Evolutionary conservation across 192 early-diverging fungal genomes (phyloP).

Genomic region (Umbelopsis isabellina): DNA sequence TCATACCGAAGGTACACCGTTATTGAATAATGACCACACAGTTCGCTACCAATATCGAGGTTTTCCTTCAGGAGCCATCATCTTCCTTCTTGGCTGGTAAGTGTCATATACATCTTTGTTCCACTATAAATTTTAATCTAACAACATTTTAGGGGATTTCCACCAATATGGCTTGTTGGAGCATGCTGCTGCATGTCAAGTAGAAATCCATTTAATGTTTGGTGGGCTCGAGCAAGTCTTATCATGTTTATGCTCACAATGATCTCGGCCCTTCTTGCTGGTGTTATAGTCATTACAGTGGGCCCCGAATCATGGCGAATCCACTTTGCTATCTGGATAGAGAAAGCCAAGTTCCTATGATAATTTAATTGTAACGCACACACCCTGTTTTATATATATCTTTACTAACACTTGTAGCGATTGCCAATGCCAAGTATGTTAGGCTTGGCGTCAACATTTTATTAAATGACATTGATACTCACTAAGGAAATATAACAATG

Average conservation of each 20-base stretch:
- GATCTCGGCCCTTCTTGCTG: background rate
- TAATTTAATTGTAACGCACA: background rate
- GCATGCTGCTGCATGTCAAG: conserved; percentile 22
- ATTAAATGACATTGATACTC: too few species aligned
- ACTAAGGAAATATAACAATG: too few species aligned
- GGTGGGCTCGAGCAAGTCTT: conserved; percentile 22
- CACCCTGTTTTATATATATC: background rate
- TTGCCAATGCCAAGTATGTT: too few species aligned
- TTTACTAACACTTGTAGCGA: too few species aligned
- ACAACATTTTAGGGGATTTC: background rate
- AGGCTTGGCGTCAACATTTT: too few species aligned
- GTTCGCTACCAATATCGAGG: background rate
- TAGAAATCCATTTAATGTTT: conserved; percentile 15
- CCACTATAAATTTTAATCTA: background rate
- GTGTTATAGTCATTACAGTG: background rate
- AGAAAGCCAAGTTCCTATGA: background rate
- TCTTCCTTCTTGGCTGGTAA: conserved; percentile 22
- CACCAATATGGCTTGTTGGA: conserved; percentile 21
- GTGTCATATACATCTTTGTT: background rate
- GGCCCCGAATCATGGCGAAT: conserved; percentile 9
- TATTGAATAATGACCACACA: background rate
- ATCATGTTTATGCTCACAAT: conserved; percentile 9
- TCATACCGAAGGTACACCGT: background rate
- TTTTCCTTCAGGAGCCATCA: conserved; percentile 16
- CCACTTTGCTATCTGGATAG: background rate